Evolutionary conservation across 768 basidiomycete genomes (phyloP), one percentile per base, ranked within the genome.

Genomic region (Boletus subcaerulescens): DNA sequence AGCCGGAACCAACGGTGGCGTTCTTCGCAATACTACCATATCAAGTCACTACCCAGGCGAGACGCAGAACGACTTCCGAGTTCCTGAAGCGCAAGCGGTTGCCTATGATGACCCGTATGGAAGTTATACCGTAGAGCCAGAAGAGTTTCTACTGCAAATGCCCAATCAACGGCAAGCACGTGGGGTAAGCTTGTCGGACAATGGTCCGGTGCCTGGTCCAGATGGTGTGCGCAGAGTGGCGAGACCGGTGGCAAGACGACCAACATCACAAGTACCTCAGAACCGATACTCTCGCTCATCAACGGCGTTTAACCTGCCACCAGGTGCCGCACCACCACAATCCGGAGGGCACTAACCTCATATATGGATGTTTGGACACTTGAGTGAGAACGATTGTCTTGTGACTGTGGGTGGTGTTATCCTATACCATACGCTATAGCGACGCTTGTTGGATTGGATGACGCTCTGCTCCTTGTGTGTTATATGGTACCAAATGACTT

Each of bases 161-260:
- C 44, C 48, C 39, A 57, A 39, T 33, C 60, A 45, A 18, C 62
- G 61, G 45, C 63, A 60, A 46, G 67, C 71, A 6, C 81, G 89
- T 12, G 92, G 94, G 22, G 79, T 97, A 45, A 86, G 86, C 43
- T 71, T 98, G 52, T 82, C 81, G 51, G 95, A 98, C 60, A 74
- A 82, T 62, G 95, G 95, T 14, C 92, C 91, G 38, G 89, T 94
- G 3, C 86, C 89, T 39, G 81, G 81, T 35, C 80, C 84, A 10
- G 85, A 89, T 17, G 87, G 88, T 50, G 93, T 93, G 26, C 81
- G 92, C 39, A 74, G 93, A 53, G 89, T 95, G 26, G 81, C 89
- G 45, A 76, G 90, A 62, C 83, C 80, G 45, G 65, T 75, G 10
- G 41, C 58, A 10, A 77, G 85, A 60, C 75, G 89, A 43, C 79